Base-by-base conservation (phyloP, 2,329 filamentous ascomycete genomes). In the Endocalyx cinctus region DNA sequence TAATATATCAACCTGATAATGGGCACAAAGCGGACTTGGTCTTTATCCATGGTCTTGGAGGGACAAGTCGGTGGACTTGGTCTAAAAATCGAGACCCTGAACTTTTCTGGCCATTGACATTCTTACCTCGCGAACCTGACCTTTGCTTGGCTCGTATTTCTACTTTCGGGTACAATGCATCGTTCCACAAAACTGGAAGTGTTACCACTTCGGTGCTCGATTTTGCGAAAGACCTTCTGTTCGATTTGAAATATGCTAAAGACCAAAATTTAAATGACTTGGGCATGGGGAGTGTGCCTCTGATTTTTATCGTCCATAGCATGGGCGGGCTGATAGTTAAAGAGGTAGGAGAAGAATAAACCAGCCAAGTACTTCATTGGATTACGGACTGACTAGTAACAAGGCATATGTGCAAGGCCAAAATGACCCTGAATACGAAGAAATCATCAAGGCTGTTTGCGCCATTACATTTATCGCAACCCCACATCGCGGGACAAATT, bases 11-110 rank as follows among this genome's bases (percentile, higher is more conserved):
- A 10, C 42, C 40, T 13, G 17, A 38, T 29, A 33, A 41, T 35
- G 33, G 17, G 6, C 37, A 27, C 10, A 43, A 38, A 10, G 45
- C 41, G 1, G 54, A 59, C 26, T 48, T 60, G 7, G 34, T 60
- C 1, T 56, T 58, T 33, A 46, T 60, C 4, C 57, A 60, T 36
- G 58, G 58, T 2, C 37, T 62, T 4, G 57, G 58, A 1, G 58
- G 58, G 3, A 50, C 44, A 6, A 53, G 50, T 29, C 37, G 36
- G 1, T 33, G 29, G 32, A 57, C 58, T 10, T 62, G 58, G 58
- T 56, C 45, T 0, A 41, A 50, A 16, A 31, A 54, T 17, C 32
- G 38, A 11, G 42, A 61, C 28, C 35, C 38, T 0, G 37, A 50
- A 2, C 26, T 45, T 4, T 58, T 60, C 34, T 62, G 57, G 58